Evolutionary conservation across 805 yeast genomes (phyloP).

Genomic region (Pichia heedii): DNA sequence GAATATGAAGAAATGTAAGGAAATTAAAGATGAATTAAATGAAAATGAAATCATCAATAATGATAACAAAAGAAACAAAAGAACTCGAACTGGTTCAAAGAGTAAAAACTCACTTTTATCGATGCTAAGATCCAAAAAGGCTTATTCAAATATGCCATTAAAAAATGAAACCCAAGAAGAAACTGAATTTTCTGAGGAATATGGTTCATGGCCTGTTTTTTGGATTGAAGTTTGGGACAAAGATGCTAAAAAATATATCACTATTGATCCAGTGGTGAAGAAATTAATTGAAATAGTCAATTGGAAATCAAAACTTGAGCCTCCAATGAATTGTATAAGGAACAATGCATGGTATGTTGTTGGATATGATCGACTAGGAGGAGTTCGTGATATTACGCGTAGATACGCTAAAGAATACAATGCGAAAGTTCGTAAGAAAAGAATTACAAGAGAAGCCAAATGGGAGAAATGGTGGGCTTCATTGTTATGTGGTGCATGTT

Average conservation of each 20-base stretch:
- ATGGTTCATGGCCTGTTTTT: conserved; percentile 52
- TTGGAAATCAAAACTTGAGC: conserved; percentile 43
- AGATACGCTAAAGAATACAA: conserved; percentile 66
- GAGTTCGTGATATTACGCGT: conserved; percentile 75
- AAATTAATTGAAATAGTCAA: conserved; percentile 54
- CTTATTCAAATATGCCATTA: conserved; percentile 12
- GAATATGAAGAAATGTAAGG: conserved; percentile 17
- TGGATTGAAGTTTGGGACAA: conserved; percentile 96
- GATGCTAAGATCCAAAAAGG: conserved; percentile 20
- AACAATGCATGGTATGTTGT: conserved; percentile 66
- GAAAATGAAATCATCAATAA: conserved; percentile 5
- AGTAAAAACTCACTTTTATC: conserved; percentile 6
- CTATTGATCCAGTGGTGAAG: conserved; percentile 72
- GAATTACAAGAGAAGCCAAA: conserved; percentile 53
- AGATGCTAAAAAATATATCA: conserved; percentile 63
- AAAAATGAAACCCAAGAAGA: conserved; percentile 1
- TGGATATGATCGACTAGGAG: conserved; percentile 60
- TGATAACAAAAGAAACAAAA: background rate
- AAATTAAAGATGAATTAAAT: conserved; percentile 6
- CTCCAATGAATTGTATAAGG: conserved; percentile 49
- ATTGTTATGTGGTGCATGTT: conserved; percentile 30
- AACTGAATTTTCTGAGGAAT: conserved; percentile 4
- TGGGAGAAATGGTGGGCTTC: conserved; percentile 54
- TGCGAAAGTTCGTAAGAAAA: conserved; percentile 63
- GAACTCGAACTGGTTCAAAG: background rate